A percentile compares a stretch with the other conserved stretches of the same genome.
Conservation (phyloP, 2,329 filamentous ascomycete genomes). For the Macrophomina pseudophaseolina region DNA sequence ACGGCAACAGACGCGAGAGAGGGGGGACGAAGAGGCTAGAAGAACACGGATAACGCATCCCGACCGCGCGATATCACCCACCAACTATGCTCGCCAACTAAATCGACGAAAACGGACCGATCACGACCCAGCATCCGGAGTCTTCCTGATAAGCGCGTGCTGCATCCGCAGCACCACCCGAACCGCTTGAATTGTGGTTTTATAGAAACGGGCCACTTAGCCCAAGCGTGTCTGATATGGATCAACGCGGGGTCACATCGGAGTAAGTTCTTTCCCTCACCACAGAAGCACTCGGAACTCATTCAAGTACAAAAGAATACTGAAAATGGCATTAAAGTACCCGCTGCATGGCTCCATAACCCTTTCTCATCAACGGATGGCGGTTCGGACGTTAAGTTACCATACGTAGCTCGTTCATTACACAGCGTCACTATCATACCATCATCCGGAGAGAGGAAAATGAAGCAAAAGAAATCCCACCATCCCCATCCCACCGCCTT, state of each 20-base stretch:
- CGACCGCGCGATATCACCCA: not conserved
- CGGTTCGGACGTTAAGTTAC: not conserved
- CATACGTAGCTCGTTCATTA: conserved; percentile 23
- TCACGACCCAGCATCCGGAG: not conserved
- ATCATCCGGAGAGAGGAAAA: not conserved
- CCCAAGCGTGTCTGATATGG: no score
- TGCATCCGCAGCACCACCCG: not conserved
- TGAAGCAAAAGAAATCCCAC: not conserved
- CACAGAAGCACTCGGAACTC: not conserved
- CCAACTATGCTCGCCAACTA: not conserved
- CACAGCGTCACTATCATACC: conserved; percentile 20
- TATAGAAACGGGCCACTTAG: no score
- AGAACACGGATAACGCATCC: not conserved
- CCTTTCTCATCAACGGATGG: not conserved
- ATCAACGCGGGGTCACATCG: no score
- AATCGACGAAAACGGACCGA: not conserved
- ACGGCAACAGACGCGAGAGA: not conserved
- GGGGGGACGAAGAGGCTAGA: not conserved
- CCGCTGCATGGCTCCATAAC: not conserved
- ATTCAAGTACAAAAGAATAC: not conserved
- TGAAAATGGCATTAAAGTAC: conserved; percentile 14
- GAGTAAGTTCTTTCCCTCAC: no score
- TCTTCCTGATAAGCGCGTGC: not conserved
- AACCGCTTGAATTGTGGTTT: not conserved
- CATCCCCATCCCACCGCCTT: not conserved